Evolutionary conservation across 345 rosid species (phyloP).

Genomic region (Citrus trifoliata): DNA sequence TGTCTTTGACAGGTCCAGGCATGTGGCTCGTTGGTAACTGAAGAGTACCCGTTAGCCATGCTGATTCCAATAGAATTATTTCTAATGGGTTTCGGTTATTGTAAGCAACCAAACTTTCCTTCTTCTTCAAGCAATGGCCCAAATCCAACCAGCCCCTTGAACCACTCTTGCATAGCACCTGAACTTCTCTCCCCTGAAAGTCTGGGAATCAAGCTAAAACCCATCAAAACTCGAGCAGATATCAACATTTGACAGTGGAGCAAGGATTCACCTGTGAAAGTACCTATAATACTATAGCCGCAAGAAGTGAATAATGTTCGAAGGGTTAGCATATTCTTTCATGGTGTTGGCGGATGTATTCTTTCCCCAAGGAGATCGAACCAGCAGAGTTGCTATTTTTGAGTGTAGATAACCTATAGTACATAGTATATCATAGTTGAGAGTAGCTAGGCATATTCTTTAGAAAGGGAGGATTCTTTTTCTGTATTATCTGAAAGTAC

Average conservation of each 20-base stretch:
- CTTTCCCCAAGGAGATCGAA: background rate
- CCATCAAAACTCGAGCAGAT: constrained; percentile 50
- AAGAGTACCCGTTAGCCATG: constrained; percentile 68
- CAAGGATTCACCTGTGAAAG: background rate
- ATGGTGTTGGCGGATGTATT: constrained; percentile 19
- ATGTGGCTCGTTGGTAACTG: constrained; percentile 64
- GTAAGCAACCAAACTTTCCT: constrained; percentile 31
- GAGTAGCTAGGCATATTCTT: constrained; percentile 1
- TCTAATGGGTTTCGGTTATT: constrained; percentile 47
- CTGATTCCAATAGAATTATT: constrained; percentile 57
- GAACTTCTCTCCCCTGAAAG: constrained; percentile 64
- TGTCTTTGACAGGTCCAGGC: constrained; percentile 45
- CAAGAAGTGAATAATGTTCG: background rate
- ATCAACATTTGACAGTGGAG: constrained; percentile 13
- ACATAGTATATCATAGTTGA: background rate
- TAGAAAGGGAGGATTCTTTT: constrained; percentile 8
- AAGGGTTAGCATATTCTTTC: constrained; percentile 33
- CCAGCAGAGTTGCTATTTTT: background rate
- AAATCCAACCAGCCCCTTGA: constrained; percentile 36
- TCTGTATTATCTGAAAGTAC: background rate
- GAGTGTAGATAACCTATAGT: background rate
- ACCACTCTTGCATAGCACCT: constrained; percentile 43
- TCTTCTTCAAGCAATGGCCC: constrained; percentile 36
- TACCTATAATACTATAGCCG: background rate
- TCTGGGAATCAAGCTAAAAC: constrained; percentile 65